Percentiles rank a stretch among this genome's conserved stretches.
Conservation (phyloP, 2,329 filamentous ascomycete genomes). For the Decorospora gaudefroyi region DNA sequence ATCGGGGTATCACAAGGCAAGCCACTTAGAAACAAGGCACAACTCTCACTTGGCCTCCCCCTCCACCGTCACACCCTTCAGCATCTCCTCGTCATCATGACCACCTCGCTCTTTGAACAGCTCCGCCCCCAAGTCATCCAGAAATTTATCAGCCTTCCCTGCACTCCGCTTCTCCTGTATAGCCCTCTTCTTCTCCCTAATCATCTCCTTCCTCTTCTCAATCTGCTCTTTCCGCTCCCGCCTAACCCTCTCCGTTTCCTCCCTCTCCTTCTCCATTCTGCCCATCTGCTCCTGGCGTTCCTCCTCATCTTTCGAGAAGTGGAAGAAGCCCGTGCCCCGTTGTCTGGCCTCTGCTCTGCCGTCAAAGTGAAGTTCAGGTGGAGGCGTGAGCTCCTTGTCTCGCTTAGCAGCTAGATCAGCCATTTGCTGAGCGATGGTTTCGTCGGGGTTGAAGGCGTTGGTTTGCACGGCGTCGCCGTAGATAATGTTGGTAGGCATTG, state of each 20-base stretch:
- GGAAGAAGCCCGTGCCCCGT: conserved; percentile 90
- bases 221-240: conserved; percentile 54
- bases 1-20: conserved; percentile 15
- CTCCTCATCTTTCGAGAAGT: conserved; percentile 78
- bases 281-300: conserved; percentile 74
- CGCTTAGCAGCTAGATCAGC: conserved; percentile 75
- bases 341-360: conserved; percentile 79
- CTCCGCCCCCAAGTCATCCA: conserved; percentile 58
- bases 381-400: conserved; percentile 79
- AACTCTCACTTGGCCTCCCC: conserved; percentile 1
- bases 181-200: conserved; percentile 61
- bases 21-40: neutral
- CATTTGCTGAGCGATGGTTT: conserved; percentile 69
- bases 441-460: conserved; percentile 78
- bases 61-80: neutral
- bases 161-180: conserved; percentile 64
- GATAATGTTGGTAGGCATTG: conserved; percentile 72
- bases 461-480: conserved; percentile 84
- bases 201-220: conserved; percentile 67
- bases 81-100: neutral
- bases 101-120: conserved; percentile 15
- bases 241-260: conserved; percentile 69
- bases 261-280: conserved; percentile 67
- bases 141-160: conserved; percentile 73
- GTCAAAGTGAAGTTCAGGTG: conserved; percentile 82